A percentile compares a stretch with the other conserved stretches of the same genome.
Conservation (phyloP, 2,329 filamentous ascomycete genomes). For the Xylaria sp. region DNA sequence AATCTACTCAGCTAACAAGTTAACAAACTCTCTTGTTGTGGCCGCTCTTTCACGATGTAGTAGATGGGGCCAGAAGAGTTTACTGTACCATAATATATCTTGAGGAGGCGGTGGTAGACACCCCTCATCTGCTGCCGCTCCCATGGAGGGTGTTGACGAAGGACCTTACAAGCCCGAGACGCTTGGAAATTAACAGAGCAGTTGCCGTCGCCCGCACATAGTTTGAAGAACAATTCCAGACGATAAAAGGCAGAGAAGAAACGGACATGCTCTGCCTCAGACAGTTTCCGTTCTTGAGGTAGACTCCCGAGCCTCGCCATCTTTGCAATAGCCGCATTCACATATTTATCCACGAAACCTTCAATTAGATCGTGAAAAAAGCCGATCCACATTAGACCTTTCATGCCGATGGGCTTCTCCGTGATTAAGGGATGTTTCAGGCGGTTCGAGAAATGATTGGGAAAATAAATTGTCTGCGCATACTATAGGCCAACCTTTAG, state of each 20-base stretch:
- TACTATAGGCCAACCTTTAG: neutral
- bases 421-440: neutral
- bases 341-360: neutral
- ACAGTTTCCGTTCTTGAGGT: too few relatives aligned
- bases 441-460: neutral
- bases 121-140: constrained; percentile 5
- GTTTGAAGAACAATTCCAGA: constrained; percentile 4
- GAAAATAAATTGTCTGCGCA: neutral
- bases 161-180: neutral
- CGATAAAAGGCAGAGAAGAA: constrained; percentile 4
- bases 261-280: too few relatives aligned
- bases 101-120: neutral
- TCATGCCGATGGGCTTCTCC: neutral
- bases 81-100: neutral
- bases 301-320: neutral
- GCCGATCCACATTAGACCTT: neutral
- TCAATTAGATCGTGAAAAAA: neutral
- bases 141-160: constrained; percentile 5
- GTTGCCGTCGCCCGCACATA: neutral
- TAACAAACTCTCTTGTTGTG: neutral
- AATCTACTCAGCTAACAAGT: neutral
- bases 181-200: neutral
- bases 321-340: neutral
- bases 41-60: neutral
- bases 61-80: too few relatives aligned